Evolutionary conservation across 2,329 filamentous ascomycete species (phyloP).

Genomic region (Aspergillus pseudoglaucus): DNA sequence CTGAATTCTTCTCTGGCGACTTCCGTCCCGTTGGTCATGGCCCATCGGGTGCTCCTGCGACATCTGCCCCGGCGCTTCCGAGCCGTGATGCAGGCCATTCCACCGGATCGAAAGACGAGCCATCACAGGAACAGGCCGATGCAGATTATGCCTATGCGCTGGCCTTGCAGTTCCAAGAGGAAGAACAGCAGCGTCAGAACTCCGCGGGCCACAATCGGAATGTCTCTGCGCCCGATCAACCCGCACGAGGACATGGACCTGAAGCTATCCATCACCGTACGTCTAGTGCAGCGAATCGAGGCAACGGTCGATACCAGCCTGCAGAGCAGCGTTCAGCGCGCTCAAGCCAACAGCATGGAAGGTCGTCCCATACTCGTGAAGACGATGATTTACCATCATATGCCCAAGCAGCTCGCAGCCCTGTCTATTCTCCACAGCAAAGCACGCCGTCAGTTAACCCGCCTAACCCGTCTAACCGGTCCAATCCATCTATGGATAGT

Average conservation of each 20-base stretch:
- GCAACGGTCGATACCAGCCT: conserved; percentile 6
- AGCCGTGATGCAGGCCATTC: conserved; percentile 14
- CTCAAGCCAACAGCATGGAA: neutral
- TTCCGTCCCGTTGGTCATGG: conserved; percentile 73
- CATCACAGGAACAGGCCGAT: conserved; percentile 60
- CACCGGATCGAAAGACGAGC: conserved; percentile 10
- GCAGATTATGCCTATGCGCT: conserved; percentile 77
- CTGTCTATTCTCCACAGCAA: conserved; percentile 48
- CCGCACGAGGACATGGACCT: conserved; percentile 9
- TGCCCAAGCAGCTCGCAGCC: conserved; percentile 55
- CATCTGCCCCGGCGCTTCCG: conserved; percentile 20
- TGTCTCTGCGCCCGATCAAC: conserved; percentile 16
- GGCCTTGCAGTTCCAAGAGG: conserved; percentile 87
- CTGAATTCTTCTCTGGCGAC: conserved; percentile 83
- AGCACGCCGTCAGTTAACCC: conserved; percentile 30
- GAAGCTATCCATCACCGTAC: conserved; percentile 9
- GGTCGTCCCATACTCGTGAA: conserved; percentile 32
- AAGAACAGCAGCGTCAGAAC: conserved; percentile 53
- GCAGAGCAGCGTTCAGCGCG: neutral
- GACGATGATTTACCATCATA: conserved; percentile 54
- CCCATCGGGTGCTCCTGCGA: conserved; percentile 21
- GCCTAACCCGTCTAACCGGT: conserved; percentile 11
- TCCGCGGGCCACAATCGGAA: conserved; percentile 30
- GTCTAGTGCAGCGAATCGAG: conserved; percentile 16
- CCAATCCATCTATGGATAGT: conserved; percentile 10